A percentile compares a stretch with the other conserved stretches of the same genome.
Evolutionary conservation across 352 stramenopile genomes (phyloP).

Genomic region (Blastocystis sp.): DNA sequence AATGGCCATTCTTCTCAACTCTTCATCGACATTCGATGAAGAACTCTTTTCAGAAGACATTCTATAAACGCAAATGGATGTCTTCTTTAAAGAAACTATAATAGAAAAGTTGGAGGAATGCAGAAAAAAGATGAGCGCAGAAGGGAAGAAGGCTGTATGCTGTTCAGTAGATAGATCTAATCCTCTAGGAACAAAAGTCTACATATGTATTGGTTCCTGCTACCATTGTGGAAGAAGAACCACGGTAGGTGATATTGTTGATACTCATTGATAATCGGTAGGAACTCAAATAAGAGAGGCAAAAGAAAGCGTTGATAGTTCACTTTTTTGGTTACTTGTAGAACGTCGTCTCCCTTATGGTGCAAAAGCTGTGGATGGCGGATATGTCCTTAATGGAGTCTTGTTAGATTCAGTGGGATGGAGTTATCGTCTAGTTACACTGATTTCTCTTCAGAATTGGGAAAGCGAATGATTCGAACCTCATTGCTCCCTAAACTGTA

Average conservation of each 20-base stretch:
- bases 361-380: slow-evolving; percentile 22
- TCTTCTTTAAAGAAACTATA: background rate
- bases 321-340: background rate
- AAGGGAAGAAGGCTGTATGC: background rate
- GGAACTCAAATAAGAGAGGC: background rate
- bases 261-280: background rate
- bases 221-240: slow-evolving; percentile 56
- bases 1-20: slow-evolving; percentile 17
- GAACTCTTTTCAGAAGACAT: background rate
- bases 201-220: slow-evolving; percentile 57
- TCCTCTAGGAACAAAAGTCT: slow-evolving; percentile 46
- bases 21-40: background rate
- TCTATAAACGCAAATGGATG: background rate
- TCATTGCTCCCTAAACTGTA: slow-evolving; percentile 48
- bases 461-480: slow-evolving; percentile 14
- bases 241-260: background rate
- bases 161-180: background rate
- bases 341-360: slow-evolving; percentile 2
- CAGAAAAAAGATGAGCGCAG: slow-evolving; percentile 14
- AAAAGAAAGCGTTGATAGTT: background rate
- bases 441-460: slow-evolving; percentile 30
- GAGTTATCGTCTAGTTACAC: slow-evolving; percentile 27
- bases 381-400: slow-evolving; percentile 12
- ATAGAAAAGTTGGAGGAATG: background rate
- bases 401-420: background rate